Conservation (phyloP, 805 yeast species). For the Lachancea kluyveri region DNA sequence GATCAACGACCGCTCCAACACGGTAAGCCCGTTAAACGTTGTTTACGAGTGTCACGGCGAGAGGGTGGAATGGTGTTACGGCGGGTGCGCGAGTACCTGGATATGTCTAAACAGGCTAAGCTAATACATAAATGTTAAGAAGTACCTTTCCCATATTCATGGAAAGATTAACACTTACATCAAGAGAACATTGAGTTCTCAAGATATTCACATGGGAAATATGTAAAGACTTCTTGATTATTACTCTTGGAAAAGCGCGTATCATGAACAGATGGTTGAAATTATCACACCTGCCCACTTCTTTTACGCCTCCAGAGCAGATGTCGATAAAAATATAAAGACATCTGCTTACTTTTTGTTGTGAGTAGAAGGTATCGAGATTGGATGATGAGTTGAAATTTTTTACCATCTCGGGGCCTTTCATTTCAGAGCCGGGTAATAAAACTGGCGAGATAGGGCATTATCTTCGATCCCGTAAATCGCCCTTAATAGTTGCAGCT, state of each 20-base stretch:
- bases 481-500: too few species aligned
- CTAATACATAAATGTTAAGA: conserved; percentile 47
- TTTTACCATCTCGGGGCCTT: too few species aligned
- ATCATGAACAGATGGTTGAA: conserved; percentile 8
- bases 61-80: conserved; percentile 35
- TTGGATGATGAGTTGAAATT: too few species aligned
- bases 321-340: too few species aligned
- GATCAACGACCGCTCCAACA: conserved; percentile 24
- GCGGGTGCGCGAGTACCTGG: conserved; percentile 73
- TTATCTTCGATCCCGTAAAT: too few species aligned
- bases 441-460: too few species aligned
- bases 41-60: conserved; percentile 13
- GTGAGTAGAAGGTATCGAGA: too few species aligned
- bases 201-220: conserved; percentile 59
- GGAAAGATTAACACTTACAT: conserved; percentile 40
- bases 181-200: conserved; percentile 4
- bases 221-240: conserved; percentile 63
- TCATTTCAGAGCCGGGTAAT: too few species aligned
- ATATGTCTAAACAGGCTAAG: conserved; percentile 21
- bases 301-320: conserved; percentile 8
- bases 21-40: conserved; percentile 17
- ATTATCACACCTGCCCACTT: conserved; percentile 4
- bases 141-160: conserved; percentile 78
- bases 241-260: conserved; percentile 25
- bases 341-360: too few species aligned